Base-by-base conservation (phyloP, 2,329 filamentous ascomycete genomes). In the Fusarium clavum region DNA sequence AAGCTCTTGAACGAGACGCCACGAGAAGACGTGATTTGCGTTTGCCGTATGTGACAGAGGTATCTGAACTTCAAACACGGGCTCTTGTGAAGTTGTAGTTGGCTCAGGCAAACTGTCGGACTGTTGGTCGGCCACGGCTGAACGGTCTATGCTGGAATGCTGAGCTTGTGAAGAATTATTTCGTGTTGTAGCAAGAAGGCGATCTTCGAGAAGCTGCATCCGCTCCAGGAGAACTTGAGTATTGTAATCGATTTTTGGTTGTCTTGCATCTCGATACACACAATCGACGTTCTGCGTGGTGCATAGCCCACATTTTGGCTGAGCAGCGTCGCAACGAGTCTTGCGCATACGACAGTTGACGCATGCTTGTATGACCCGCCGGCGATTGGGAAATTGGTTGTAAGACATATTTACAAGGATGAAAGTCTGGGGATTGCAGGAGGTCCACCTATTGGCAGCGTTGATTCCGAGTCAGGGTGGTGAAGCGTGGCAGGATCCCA, bases 301-400 rank as follows among this genome's bases (percentile, higher is more conserved):
- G 44, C 77, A 78, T 10, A 76, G 60, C 25, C 76, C 69, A 49
- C 77, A 78, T 57, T 65, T 69, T 6, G 77, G 77, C 51, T 76
- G 64, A 2, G 64, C 74, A 13, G 76, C 77, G 47, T 78, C 77
- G 45, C 77, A 78, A 3, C 77, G 71, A 4, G 73, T 77, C 61
- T 78, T 78, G 25, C 77, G 74, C n/a, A 69, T 61, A 8, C 76
- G 73, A 46, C 77, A 78, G 16, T 77, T 77, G 4, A 69, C 70
- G 32, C 77, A 78, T 24, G 76, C 76, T 51, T 78, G 76, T 22
- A 49, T 54, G 1, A 71, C 69, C 5, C 69, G 54, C 8, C 67
- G 53, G 2, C 68, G 30, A 1, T 59, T 45, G 2, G 67, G 67
- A 7, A 70, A 70, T 18, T 54, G 48, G 29, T 8, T 55, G n/a